Percentiles rank a stretch among this genome's conserved stretches.
Evolutionary conservation across 345 rosid genomes (phyloP).

Genomic region (Conringia planisiliqua): DNA sequence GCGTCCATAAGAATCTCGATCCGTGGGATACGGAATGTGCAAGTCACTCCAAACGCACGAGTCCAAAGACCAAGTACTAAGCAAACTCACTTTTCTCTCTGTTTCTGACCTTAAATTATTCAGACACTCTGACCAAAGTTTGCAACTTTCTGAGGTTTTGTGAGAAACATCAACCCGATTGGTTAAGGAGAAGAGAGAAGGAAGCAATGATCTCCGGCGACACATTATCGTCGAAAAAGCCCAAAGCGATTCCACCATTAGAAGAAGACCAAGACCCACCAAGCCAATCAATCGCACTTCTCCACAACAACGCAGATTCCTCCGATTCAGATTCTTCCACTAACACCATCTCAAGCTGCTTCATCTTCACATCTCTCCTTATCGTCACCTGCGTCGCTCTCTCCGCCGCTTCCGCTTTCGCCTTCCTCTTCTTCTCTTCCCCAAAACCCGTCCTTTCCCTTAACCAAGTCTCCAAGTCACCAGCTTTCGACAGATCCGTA

Average conservation of each 20-base stretch:
- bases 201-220: conserved; percentile 19
- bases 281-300: conserved; percentile 56
- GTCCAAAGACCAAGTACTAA: not conserved
- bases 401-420: conserved; percentile 72
- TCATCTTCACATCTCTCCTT: conserved; percentile 52
- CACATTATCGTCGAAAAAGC: conserved; percentile 39
- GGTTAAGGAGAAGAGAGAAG: not conserved
- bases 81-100: not conserved
- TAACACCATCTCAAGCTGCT: conserved; percentile 31
- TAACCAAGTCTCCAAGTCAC: conserved; percentile 20
- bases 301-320: conserved; percentile 44
- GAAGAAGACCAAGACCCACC: conserved; percentile 47
- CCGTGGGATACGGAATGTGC: conserved; percentile 18
- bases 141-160: conserved; percentile 1
- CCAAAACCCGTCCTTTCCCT: conserved; percentile 11
- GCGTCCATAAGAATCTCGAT: conserved; percentile 17
- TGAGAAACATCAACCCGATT: not conserved
- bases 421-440: conserved; percentile 58
- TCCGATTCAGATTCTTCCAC: conserved; percentile 26
- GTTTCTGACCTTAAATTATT: not conserved
- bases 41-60: conserved; percentile 21
- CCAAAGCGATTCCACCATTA: conserved; percentile 15
- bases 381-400: conserved; percentile 57
- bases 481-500: conserved; percentile 17
- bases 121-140: not conserved